Conservation (phyloP, 768 basidiomycete genomes). For the Ramaria rubella region DNA sequence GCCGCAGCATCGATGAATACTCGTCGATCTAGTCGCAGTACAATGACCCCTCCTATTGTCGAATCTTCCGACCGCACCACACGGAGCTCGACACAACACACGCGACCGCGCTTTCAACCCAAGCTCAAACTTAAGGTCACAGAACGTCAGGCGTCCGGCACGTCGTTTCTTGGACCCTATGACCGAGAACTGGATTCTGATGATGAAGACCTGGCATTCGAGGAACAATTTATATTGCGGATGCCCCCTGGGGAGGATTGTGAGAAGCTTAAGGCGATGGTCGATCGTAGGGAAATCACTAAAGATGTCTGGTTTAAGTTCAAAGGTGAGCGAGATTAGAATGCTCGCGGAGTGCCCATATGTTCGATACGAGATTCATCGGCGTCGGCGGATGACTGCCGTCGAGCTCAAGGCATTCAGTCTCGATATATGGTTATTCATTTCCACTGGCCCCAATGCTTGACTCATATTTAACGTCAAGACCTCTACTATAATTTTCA, state of each 20-base stretch:
- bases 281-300: constrained; percentile 66
- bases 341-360: not conserved
- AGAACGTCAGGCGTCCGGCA: constrained; percentile 79
- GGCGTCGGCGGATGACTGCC: too few species aligned
- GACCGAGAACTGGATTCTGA: constrained; percentile 94
- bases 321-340: constrained; percentile 52
- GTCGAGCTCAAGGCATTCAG: too few species aligned
- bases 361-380: not conserved
- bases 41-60: constrained; percentile 1
- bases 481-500: too few species aligned
- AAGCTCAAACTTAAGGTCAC: constrained; percentile 86
- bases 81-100: constrained; percentile 45
- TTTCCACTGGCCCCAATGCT: too few species aligned
- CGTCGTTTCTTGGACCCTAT: constrained; percentile 85
- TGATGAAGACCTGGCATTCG: constrained; percentile 89
- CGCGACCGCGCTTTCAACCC: constrained; percentile 45
- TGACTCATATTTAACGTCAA: too few species aligned
- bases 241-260: constrained; percentile 82
- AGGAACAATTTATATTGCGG: constrained; percentile 93
- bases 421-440: too few species aligned
- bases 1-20: constrained; percentile 2
- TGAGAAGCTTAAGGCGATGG: constrained; percentile 74
- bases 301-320: constrained; percentile 98
- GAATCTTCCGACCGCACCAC: constrained; percentile 42
- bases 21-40: constrained; percentile 5